Evolutionary conservation across 345 rosid genomes (phyloP).

Genomic region (Salix purpurea): DNA sequence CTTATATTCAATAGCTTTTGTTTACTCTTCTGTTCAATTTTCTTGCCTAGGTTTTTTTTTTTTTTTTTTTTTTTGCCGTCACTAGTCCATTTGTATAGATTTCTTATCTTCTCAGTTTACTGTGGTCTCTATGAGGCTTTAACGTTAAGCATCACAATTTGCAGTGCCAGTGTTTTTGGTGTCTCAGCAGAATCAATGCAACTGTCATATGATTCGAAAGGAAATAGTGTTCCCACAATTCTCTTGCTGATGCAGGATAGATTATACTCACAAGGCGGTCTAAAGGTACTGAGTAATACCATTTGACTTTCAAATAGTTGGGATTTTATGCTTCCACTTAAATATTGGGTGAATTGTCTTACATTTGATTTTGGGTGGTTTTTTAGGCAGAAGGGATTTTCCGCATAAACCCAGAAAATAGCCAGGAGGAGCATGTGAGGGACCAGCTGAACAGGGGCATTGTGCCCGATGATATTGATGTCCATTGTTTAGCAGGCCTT

Average conservation of each 20-base stretch:
- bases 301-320: background rate
- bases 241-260: slow-evolving; percentile 88
- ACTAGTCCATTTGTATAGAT: background rate
- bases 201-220: slow-evolving; percentile 67
- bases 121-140: slow-evolving; percentile 2
- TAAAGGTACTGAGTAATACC: slow-evolving; percentile 47
- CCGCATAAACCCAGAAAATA: slow-evolving; percentile 93
- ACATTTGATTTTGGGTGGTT: slow-evolving; percentile 8
- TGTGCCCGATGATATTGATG: slow-evolving; percentile 79
- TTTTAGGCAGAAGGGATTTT: slow-evolving; percentile 89
- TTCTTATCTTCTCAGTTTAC: background rate
- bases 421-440: slow-evolving; percentile 88
- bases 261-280: slow-evolving; percentile 68
- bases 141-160: slow-evolving; percentile 17
- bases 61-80: background rate
- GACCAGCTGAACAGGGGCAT: slow-evolving; percentile 86
- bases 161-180: slow-evolving; percentile 91
- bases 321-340: background rate
- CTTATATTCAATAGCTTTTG: background rate
- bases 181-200: slow-evolving; percentile 99
- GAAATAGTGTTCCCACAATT: slow-evolving; percentile 92
- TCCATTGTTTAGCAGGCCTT: slow-evolving; percentile 91
- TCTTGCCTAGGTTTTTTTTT: background rate
- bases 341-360: background rate
- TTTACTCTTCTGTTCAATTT: background rate